These are phyloP conservation scores for Ogataea salicorniae DNA, from an alignment of 805 yeast genomes.

Conservation along the genomic window DNA sequence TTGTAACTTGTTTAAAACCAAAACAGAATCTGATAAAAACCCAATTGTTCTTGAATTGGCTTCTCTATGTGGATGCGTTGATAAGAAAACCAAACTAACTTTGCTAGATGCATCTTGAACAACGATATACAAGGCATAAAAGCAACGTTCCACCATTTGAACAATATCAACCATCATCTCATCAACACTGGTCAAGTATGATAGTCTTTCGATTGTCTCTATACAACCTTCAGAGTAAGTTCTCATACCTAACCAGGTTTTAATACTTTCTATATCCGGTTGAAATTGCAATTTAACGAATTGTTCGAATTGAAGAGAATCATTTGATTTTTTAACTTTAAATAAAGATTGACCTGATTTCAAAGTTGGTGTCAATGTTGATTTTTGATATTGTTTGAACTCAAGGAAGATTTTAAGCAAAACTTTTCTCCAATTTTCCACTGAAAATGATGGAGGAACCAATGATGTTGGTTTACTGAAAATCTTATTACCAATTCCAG, in stretches of 20 bases:
- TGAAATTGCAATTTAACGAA: slow-evolving; percentile 10
- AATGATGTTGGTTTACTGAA: slow-evolving; percentile 10
- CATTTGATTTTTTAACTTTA: neutral
- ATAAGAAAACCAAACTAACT: slow-evolving; percentile 7
- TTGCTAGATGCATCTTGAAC: slow-evolving; percentile 9
- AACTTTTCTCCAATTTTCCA: slow-evolving; percentile 20
- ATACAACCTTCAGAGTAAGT: slow-evolving; percentile 21
- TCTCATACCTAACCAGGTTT: slow-evolving; percentile 19
- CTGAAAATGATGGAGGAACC: slow-evolving; percentile 23
- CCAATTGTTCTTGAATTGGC: slow-evolving; percentile 9
- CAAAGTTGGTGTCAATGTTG: slow-evolving; percentile 5
- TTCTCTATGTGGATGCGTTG: slow-evolving; percentile 4
- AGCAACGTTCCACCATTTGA: slow-evolving; percentile 21
- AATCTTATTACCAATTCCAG: neutral
- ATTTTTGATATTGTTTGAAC: slow-evolving; percentile 3
- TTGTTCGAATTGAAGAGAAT: neutral
- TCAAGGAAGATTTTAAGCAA: slow-evolving; percentile 18
- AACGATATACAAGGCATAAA: slow-evolving; percentile 20
- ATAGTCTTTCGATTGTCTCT: slow-evolving; percentile 22
- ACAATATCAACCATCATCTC: slow-evolving; percentile 21
- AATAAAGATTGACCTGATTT: slow-evolving; percentile 11
- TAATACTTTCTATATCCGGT: slow-evolving; percentile 21
- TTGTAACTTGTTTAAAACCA: slow-evolving; percentile 13
- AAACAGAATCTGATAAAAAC: slow-evolving; percentile 16
- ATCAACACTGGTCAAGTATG: slow-evolving; percentile 12